Evolutionary conservation across 2,329 filamentous ascomycete species (phyloP).

Genomic region (Trichoderma breve): DNA sequence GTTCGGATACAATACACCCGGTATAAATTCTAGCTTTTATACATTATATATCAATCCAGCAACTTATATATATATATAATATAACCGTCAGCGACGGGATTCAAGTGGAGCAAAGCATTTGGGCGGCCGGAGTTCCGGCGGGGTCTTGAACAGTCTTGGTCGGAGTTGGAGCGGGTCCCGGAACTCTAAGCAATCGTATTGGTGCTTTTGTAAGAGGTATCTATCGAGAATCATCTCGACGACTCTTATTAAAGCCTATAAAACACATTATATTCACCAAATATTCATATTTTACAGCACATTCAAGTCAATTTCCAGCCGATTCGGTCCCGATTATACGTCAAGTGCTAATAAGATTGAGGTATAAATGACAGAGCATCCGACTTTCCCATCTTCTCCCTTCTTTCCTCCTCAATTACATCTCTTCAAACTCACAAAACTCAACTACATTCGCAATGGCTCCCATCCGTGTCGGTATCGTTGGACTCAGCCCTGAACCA

Average conservation of each 20-base stretch:
- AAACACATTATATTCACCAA: not conserved
- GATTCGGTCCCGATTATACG: not conserved
- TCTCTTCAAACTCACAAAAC: not conserved
- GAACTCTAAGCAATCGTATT: not conserved
- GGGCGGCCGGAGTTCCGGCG: not conserved
- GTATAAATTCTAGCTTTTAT: not conserved
- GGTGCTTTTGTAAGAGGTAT: not conserved
- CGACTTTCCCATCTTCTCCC: too few species aligned
- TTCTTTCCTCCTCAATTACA: not conserved
- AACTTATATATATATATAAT: not conserved
- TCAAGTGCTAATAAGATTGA: not conserved
- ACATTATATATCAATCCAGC: not conserved
- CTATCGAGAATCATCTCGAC: not conserved
- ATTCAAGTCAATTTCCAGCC: too few species aligned
- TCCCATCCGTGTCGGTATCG: slow-evolving; percentile 25
- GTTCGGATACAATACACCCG: fast-evolving
- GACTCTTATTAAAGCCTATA: not conserved
- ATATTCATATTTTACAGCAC: not conserved
- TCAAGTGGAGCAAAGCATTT: not conserved
- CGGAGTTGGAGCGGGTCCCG: not conserved
- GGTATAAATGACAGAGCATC: not conserved
- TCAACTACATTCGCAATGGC: slow-evolving; percentile 11
- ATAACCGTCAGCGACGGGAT: not conserved
- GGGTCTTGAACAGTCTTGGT: not conserved
- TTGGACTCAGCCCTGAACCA: slow-evolving; percentile 20